Conservation (phyloP, 352 stramenopile genomes). For the Phytophthora tentaculata region DNA sequence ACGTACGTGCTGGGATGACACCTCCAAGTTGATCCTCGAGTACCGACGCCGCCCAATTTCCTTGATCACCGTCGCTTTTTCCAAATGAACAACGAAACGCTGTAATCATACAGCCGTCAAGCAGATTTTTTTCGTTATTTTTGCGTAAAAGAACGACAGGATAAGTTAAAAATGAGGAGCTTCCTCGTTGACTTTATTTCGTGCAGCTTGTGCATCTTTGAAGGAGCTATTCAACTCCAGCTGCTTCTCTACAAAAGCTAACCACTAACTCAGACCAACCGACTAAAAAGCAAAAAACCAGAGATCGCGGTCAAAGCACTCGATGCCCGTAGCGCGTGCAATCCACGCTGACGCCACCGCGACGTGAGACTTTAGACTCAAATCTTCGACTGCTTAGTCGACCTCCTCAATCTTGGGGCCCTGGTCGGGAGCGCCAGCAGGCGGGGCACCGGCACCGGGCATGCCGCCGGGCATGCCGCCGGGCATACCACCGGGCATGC, state of each 20-base stretch:
- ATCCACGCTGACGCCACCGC: conserved; percentile 38
- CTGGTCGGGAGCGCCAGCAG: conserved; percentile 52
- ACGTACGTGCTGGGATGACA: conserved; percentile 59
- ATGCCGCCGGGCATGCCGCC: conserved; percentile 12
- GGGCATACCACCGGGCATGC: conserved; percentile 15
- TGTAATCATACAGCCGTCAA: no score
- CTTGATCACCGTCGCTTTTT: neutral
- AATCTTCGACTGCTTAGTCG: conserved; percentile 52
- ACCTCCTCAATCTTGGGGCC: conserved; percentile 87
- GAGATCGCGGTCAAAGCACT: conserved; percentile 33
- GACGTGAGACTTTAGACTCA: conserved; percentile 26
- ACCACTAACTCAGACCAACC: conserved; percentile 24
- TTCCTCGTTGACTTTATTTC: conserved; percentile 36
- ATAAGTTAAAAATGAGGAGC: conserved; percentile 25
- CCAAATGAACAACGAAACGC: no score
- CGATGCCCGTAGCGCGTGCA: conserved; percentile 36
- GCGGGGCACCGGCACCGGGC: conserved; percentile 29
- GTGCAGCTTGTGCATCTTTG: conserved; percentile 29
- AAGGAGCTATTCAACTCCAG: conserved; percentile 33
- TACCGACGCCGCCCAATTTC: conserved; percentile 48
- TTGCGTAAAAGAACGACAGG: no score
- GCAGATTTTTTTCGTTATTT: no score
- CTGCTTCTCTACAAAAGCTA: conserved; percentile 39
- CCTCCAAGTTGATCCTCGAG: conserved; percentile 60
- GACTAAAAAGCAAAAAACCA: conserved; percentile 22